Conservation (phyloP, 192 early-diverging fungal species). For the Powellomyces hirtus region DNA sequence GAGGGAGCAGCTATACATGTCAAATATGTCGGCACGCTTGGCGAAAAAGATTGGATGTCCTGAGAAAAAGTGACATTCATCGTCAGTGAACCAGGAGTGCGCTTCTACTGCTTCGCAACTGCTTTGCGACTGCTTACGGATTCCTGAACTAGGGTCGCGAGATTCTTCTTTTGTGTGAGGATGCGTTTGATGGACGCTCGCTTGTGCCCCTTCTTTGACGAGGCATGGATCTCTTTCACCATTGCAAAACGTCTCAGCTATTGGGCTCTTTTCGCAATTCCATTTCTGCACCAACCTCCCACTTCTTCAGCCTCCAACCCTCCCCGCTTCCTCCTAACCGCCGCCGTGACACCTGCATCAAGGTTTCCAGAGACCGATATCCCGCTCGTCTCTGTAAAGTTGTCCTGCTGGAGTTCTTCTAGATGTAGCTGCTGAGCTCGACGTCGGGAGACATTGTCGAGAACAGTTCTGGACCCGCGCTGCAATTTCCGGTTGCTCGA, state of each 20-base stretch:
- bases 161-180: slow-evolving; percentile 15
- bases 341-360: neutral
- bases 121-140: slow-evolving; percentile 10
- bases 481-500: neutral
- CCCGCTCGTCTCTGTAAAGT: slow-evolving; percentile 1
- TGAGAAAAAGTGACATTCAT: neutral
- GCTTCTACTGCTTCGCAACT: no score
- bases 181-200: neutral
- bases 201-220: neutral
- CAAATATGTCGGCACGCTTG: slow-evolving; percentile 23
- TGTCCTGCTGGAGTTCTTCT: slow-evolving; percentile 30
- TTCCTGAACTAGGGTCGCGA: slow-evolving; percentile 21
- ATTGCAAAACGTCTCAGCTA: neutral
- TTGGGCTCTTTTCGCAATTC: neutral
- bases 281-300: neutral
- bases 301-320: neutral
- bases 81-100: neutral
- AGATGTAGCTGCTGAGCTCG: slow-evolving; percentile 14
- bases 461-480: neutral
- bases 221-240: neutral
- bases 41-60: slow-evolving; percentile 6
- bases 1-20: slow-evolving; percentile 17
- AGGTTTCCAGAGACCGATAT: neutral
- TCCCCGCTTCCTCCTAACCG: neutral
- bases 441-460: slow-evolving; percentile 17